Base-by-base conservation (phyloP, 495 filamentous ascomycete genomes). In the Trypethelium eluteriae region DNA sequence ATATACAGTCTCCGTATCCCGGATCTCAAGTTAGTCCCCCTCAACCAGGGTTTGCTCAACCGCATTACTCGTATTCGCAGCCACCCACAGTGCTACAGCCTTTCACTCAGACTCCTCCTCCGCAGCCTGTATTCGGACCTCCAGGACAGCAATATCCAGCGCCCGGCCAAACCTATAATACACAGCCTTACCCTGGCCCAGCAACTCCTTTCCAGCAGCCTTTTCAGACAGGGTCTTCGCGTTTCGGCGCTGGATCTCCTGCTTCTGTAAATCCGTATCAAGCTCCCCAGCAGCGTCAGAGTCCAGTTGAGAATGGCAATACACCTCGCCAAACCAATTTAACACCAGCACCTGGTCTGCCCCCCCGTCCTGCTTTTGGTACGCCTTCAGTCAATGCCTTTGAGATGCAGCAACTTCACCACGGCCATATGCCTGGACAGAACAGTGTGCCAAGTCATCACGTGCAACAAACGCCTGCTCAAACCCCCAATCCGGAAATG, bases 381-480 rank as follows among this genome's bases (percentile, higher is more conserved):
- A 82, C 82, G 1, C 83, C 84, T 4, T 76, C 77, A 53, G 79
- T 85, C 53, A 84, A 84, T 69, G 76, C 81, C 9, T 82, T 80
- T 66, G 84, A 86, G 65, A 82, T 88, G 80, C 84, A 85, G 66
- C 82, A 84, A 72, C 81, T 88, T 79, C 86, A 89, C 72, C 81
- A 83, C 78, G 85, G 85, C 3, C 53, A 59, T 32, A 59, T 59
- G 53, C 53, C 53, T 7, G 53, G 53, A 3, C 53, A 59, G 18
- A 59, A 59, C 18, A 7, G 25, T 9, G 32, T 14, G 6, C 9
- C 53, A 6, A 59, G 32, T 36, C 53, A 59, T 18, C 53, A 34
- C 4, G 32, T 36, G 2, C 32, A 4, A 3, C 53, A 59, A 2
- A 3, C 53, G 1, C 53, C 32, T 18, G 10, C 53, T 4, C 53